Evolutionary conservation across 2,329 filamentous ascomycete genomes (phyloP).

Genomic region (Curvularia sp.): DNA sequence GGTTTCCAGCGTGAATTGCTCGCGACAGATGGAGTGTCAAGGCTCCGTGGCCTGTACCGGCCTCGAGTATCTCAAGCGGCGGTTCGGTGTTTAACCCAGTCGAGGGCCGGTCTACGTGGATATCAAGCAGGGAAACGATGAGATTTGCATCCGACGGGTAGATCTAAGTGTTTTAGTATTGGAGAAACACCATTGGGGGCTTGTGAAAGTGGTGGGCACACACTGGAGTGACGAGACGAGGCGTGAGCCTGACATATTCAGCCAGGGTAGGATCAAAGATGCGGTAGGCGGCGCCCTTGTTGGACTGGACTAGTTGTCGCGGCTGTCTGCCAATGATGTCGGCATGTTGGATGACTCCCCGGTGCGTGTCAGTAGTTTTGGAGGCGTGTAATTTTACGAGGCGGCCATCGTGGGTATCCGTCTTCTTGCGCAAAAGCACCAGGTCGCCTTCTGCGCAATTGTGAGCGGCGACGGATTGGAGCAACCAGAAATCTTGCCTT

Average conservation of each 20-base stretch:
- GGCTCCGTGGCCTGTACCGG: conserved; percentile 84
- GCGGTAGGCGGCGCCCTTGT: conserved; percentile 61
- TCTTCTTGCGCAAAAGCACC: conserved; percentile 54
- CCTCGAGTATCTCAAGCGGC: conserved; percentile 78
- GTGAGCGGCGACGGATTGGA: conserved; percentile 20
- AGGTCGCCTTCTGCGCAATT: conserved; percentile 46
- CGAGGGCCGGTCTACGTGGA: conserved; percentile 63
- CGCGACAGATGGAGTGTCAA: conserved; percentile 77
- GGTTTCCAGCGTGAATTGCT: conserved; percentile 77
- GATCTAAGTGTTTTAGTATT: conserved; percentile 56
- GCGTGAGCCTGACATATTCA: conserved; percentile 73
- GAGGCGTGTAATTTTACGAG: conserved; percentile 51
- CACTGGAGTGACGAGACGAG: conserved; percentile 78
- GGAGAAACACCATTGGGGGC: background rate
- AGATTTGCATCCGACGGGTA: conserved; percentile 78
- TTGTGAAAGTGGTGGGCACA: conserved; percentile 32
- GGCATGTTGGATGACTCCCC: conserved; percentile 58
- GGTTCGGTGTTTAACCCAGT: conserved; percentile 46
- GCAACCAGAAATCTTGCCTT: conserved; percentile 33
- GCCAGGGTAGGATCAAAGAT: conserved; percentile 72
- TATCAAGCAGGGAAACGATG: conserved; percentile 78
- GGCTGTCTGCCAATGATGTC: conserved; percentile 70
- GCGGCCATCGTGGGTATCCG: conserved; percentile 48
- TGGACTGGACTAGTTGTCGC: conserved; percentile 66
- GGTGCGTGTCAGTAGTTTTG: conserved; percentile 52